Base-by-base conservation (phyloP, 2,329 filamentous ascomycete genomes). In the Aspergillus nomiae region DNA sequence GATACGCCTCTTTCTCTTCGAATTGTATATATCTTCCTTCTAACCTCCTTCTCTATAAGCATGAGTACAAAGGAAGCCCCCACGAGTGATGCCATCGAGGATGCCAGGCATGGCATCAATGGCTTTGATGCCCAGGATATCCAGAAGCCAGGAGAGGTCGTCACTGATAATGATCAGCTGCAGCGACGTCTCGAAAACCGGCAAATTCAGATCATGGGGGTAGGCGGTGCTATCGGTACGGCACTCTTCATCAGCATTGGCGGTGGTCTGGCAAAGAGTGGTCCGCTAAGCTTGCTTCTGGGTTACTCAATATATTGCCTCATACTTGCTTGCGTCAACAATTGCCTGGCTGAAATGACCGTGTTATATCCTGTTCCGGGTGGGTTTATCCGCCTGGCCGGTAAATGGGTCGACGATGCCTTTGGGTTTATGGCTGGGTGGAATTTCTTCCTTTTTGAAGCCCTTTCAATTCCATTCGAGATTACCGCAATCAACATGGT, bases 371-470 rank as follows among this genome's bases (percentile, higher is more conserved):
- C 81, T 11, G 74, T 83, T 5, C 73, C 73, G 19, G 75, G 75
- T 41, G 76, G 73, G 0, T 81, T 81, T 58, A 75, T 81, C 51
- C 76, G 77, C 12, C 67, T 80, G 58, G 78, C 76, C 8, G 74
- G 78, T 21, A 73, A 77, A 65, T 82, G 78, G 78, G 80, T 82
- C 0, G 80, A 83, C 59, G 76, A 78, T 50, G 80, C 81, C 1
- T 72, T 81, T 26, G 79, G 80, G 0, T 81, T 81, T 59, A 76
- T 77, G 65, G 75, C 76, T 38, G 79, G 78, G 19, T 82, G 79
- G 79, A 83, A 82, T 67, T 83, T 82, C 70, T 82, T 81, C 36
- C 75, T 84, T 59, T 79, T 81, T 63, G 76, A 78, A 64, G 76
- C 72, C 8, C 68, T 78, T 10, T 61, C 76, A 48, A 72, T 79